Conservation (phyloP, 192 early-diverging fungal species). For the Backusella macrospora region DNA sequence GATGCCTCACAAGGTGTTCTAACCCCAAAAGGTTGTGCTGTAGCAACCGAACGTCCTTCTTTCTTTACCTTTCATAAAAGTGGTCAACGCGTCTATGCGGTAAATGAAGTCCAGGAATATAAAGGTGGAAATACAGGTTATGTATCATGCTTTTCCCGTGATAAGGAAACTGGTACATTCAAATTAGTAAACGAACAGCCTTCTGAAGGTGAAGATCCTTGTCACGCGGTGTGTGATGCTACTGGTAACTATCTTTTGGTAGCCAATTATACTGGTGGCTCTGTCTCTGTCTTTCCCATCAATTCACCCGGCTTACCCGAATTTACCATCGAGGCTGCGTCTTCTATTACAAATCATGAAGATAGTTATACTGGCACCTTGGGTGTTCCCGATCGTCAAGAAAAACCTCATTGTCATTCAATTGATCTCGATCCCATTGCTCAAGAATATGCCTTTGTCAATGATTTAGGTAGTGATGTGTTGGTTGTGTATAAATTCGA, state of each 20-base stretch:
- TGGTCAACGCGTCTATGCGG: constrained; percentile 22
- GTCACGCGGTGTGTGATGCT: constrained; percentile 30
- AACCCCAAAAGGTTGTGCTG: constrained; percentile 4
- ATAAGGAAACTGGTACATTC: constrained; percentile 15
- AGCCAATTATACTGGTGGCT: constrained; percentile 41
- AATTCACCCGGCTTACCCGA: background rate
- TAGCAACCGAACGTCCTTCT: constrained; percentile 23
- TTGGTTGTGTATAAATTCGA: constrained; percentile 29
- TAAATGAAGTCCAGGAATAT: constrained; percentile 29
- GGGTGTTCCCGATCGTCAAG: constrained; percentile 35
- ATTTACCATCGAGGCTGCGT: background rate
- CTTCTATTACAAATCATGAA: constrained; percentile 3
- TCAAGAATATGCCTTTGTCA: constrained; percentile 22
- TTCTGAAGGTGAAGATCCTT: constrained; percentile 33
- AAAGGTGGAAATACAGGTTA: constrained; percentile 17
- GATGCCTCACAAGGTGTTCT: constrained; percentile 26
- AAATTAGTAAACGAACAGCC: constrained; percentile 27
- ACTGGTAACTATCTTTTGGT: constrained; percentile 26
- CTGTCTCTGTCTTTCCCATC: constrained; percentile 21
- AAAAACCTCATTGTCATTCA: constrained; percentile 34
- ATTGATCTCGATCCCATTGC: constrained; percentile 33
- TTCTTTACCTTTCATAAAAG: constrained; percentile 25
- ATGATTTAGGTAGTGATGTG: constrained; percentile 39
- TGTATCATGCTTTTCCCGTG: constrained; percentile 30
- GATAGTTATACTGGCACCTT: background rate